These are phyloP conservation scores for Leccinum barrowsii DNA, from an alignment of 768 basidiomycete species.

Conservation along the genomic window DNA sequence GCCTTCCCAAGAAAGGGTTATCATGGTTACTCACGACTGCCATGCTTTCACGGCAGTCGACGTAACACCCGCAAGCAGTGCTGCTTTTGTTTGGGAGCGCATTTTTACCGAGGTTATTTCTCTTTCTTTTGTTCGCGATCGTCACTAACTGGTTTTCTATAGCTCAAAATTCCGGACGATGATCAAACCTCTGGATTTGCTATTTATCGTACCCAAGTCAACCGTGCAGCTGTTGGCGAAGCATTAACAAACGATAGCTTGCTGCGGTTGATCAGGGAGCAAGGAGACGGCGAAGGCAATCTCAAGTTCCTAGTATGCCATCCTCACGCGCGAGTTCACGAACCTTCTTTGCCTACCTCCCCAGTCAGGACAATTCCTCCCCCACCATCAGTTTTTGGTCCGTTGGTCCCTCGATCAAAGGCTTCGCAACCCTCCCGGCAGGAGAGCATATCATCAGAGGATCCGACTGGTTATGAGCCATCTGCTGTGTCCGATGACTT, in stretches of 20 bases:
- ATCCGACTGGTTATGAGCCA: conserved; percentile 68
- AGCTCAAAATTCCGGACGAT: conserved; percentile 83
- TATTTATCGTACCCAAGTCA: conserved; percentile 88
- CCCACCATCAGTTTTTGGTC: conserved; percentile 44
- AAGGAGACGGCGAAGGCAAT: conserved; percentile 73
- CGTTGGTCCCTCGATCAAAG: conserved; percentile 46
- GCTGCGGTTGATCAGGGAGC: conserved; percentile 63
- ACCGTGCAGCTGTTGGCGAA: conserved; percentile 68
- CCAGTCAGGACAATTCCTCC: conserved; percentile 49
- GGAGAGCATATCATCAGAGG: conserved; percentile 68
- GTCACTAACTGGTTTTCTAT: conserved; percentile 5
- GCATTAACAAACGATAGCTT: conserved; percentile 70
- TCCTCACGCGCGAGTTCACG: conserved; percentile 58
- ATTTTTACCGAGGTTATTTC: conserved; percentile 71
- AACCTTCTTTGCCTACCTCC: conserved; percentile 37
- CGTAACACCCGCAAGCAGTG: conserved; percentile 59
- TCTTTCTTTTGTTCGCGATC: not conserved
- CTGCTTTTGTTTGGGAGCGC: conserved; percentile 71
- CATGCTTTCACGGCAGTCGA: conserved; percentile 72
- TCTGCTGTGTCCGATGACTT: conserved; percentile 50
- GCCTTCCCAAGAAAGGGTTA: conserved; percentile 34
- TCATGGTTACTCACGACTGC: conserved; percentile 75
- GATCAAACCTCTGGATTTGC: conserved; percentile 66
- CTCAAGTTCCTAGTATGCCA: conserved; percentile 84
- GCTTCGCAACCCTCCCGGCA: conserved; percentile 55